Base-by-base conservation (phyloP, 83 land plant genomes). In the Thuja plicata region DNA sequence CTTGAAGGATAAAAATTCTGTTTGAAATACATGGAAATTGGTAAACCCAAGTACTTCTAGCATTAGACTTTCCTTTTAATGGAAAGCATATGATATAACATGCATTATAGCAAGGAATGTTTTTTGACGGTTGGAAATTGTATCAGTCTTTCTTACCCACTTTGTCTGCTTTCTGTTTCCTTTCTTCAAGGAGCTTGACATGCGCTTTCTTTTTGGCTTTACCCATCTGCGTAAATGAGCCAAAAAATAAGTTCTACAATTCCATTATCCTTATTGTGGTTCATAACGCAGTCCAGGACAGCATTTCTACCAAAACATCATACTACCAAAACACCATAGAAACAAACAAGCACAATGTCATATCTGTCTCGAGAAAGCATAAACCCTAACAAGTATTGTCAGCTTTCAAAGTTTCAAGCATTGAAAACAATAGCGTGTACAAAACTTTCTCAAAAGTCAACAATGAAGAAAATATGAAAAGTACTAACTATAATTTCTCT, bases 151-250 rank as follows among this genome's bases (percentile, higher is more conserved):
- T 11, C 16, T 74, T 74, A 38, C 34, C 37, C 38, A 9, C 50
- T 17, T 15, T 17, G 6, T 93, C 92, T 78, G 93, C 91, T 55
- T 93, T 95, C 86, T 88, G 93, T 92, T 96, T 97, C 92, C 98
- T 91, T 86, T 95, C 92, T 89, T 95, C 93, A 84, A 96, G 93
- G 43, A 92, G 95, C 60, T 95, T 89, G 24, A 95, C 88, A 7
- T 55, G 81, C 10, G 89, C 94, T 90, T 86, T 79, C 91, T 96
- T 96, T 90, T 93, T 87, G 27, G 92, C 85, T 70, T 94, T 93
- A 30, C 98, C 92, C 77, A 95, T 96, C 98, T 97, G 93, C 73
- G 32, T 74, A 30, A 89, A 78, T 30, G 80, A 37, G 43, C 16
- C 16, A 87, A 52, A 48, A 83, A 3, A 87, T 87, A 40, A 84